Conservation (phyloP, 352 stramenopile genomes). For the Pythium phragmiticola region DNA sequence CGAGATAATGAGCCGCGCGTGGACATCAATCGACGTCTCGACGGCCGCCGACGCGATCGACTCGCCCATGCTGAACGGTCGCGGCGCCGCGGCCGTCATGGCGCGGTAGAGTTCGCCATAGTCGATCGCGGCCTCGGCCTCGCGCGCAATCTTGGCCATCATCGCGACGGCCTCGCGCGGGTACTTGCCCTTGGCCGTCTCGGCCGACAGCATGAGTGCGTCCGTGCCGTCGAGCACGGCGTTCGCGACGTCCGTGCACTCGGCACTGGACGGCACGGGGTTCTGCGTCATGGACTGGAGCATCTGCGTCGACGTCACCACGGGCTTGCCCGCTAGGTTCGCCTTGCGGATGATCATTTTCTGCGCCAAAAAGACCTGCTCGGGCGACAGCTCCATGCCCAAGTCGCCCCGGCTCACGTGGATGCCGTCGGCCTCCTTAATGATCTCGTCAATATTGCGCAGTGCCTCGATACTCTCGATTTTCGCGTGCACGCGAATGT, state of each 20-base stretch:
- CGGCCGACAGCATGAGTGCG: conserved; percentile 98
- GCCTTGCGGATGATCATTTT: conserved; percentile 99
- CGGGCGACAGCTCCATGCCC: conserved; percentile 97
- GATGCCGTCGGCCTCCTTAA: conserved; percentile 97
- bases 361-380: conserved; percentile 99
- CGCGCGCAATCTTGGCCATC: conserved; percentile 91
- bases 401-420: conserved; percentile 99
- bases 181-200: conserved; percentile 98
- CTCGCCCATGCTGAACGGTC: conserved; percentile 82
- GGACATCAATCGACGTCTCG: conserved; percentile 96
- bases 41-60: conserved; percentile 96
- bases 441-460: conserved; percentile 96
- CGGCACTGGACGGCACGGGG: conserved; percentile 96
- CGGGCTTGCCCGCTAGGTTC: conserved; percentile 97
- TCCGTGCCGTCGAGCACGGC: conserved; percentile 99
- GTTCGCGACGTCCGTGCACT: conserved; percentile 99
- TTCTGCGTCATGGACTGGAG: conserved; percentile 99
- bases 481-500: conserved; percentile 97
- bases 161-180: conserved; percentile 94
- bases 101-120: conserved; percentile 71
- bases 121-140: conserved; percentile 86
- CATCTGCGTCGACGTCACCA: conserved; percentile 98
- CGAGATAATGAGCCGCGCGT: conserved; percentile 96
- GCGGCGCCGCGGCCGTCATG: conserved; percentile 41
- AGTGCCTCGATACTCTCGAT: conserved; percentile 99